Evolutionary conservation across 2,329 filamentous ascomycete species (phyloP).

Genomic region (Coccinonectria pachysandricola): DNA sequence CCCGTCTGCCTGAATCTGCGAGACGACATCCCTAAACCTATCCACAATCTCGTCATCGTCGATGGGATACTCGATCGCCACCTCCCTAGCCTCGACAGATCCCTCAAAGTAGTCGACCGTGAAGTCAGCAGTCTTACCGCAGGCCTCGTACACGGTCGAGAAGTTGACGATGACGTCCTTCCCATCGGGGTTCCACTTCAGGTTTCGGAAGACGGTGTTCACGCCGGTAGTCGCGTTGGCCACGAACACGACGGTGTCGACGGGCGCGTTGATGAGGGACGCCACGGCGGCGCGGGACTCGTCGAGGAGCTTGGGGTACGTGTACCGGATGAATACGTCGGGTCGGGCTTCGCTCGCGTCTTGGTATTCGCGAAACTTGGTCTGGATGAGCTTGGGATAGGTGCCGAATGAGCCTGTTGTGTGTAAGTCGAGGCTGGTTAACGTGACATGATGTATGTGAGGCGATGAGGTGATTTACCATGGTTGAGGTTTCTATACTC

Average conservation of each 20-base stretch:
- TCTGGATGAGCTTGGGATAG: conserved; percentile 52
- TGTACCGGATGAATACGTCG: conserved; percentile 67
- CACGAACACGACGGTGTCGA: conserved; percentile 63
- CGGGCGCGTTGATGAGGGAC: conserved; percentile 52
- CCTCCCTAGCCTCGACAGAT: conserved; percentile 35
- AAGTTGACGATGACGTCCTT: conserved; percentile 74
- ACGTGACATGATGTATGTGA: not conserved
- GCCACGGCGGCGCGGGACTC: conserved; percentile 59
- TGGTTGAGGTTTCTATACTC: conserved; percentile 70
- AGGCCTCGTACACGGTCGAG: conserved; percentile 66
- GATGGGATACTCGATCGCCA: conserved; percentile 58
- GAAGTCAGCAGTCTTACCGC: conserved; percentile 62
- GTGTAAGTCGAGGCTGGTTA: conserved; percentile 1
- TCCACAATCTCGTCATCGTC: conserved; percentile 56
- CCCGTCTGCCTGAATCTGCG: conserved; percentile 39
- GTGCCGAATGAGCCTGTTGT: conserved; percentile 66
- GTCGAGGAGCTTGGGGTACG: conserved; percentile 52
- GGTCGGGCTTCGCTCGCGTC: conserved; percentile 56
- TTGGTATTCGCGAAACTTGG: conserved; percentile 53
- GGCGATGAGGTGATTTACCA: conserved; percentile 35
- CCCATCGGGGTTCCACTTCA: conserved; percentile 57
- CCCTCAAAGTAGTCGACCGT: conserved; percentile 54
- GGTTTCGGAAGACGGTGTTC: conserved; percentile 70
- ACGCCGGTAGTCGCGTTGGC: conserved; percentile 70
- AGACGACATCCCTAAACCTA: conserved; percentile 50